Evolutionary conservation across 345 rosid genomes (phyloP), one percentile per base, ranked within the genome.

Genomic region (Raphanus raphanistrum): DNA sequence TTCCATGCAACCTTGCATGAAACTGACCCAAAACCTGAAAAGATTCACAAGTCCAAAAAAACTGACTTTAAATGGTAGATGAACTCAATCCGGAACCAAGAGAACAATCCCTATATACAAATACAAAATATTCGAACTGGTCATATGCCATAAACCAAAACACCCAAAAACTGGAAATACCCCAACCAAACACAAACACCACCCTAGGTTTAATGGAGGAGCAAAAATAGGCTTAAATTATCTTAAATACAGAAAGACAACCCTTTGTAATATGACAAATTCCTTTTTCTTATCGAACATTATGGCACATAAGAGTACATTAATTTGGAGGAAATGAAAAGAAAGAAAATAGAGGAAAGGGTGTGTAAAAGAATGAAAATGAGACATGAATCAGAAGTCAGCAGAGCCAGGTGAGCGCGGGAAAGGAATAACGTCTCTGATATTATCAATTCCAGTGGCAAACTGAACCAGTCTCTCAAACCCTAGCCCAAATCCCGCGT

Each of bases 391-490:
- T 65, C 80, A 95, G 76, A 95, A 92, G 73, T 95, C 99, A 15
- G 97, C 93, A 1, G 97, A 92, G 66, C 91, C 97, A 21, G 99
- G 97, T 17, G 94, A 52, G 28, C 99, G 88, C 4, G 99, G 99
- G 84, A 90, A 95, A 70, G 99, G 99, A 78, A 92, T 95, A 11
- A 86, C 88, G 41, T 95, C 99, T 88, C 96, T 83, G 83, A 92
- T 95, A 62, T 95, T 95, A 29, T 92, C 98, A 35, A 95, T 80
- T 66, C 99, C 99, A 6, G 98, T 92, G 10, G 91, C 97, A 73
- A 94, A 95, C 36, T 95, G 99, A 72, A 95, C 98, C 26, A 92
- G 91, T 84, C 99, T 89, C 83, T 95, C 99, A 60, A 95, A 95
- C 2, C 99, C 98, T 29, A 92, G 83, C 26, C 99, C 98, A 26